A percentile compares a stretch with the other conserved stretches of the same genome.
These are phyloP conservation scores for Lentinula lateritia DNA, from an alignment of 768 basidiomycete genomes.

Conservation along the genomic window DNA sequence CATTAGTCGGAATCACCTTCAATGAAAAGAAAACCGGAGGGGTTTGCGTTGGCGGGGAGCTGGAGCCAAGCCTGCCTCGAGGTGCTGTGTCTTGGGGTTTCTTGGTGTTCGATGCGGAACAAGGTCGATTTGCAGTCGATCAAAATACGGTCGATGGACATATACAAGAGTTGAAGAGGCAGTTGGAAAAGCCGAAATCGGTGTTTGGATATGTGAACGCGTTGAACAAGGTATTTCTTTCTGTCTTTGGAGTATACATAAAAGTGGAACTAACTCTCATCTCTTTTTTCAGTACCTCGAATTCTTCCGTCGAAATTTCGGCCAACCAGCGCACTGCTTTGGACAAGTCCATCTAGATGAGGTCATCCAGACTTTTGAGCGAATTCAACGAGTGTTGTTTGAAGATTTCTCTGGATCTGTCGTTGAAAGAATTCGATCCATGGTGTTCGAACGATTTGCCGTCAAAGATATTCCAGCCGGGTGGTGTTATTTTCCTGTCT, in stretches of 20 bases:
- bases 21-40: conserved; percentile 38
- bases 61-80: conserved; percentile 17
- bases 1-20: conserved; percentile 34
- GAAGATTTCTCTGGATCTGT: conserved; percentile 13
- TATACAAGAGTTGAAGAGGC: conserved; percentile 22
- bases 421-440: conserved; percentile 18
- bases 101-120: conserved; percentile 26
- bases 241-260: background rate
- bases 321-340: conserved; percentile 27
- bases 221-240: conserved; percentile 20
- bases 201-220: conserved; percentile 32
- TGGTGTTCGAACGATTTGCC: conserved; percentile 25
- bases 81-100: conserved; percentile 37
- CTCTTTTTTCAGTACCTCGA: conserved; percentile 28
- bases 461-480: conserved; percentile 30
- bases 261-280: background rate
- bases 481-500: conserved; percentile 34
- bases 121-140: conserved; percentile 29
- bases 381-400: conserved; percentile 23
- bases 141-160: conserved; percentile 29
- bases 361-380: conserved; percentile 24
- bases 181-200: conserved; percentile 28
- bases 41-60: conserved; percentile 23
- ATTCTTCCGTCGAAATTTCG: conserved; percentile 31
- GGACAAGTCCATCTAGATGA: conserved; percentile 25